Percentiles rank a stretch among this genome's conserved stretches.
Conservation (phyloP, 2,329 filamentous ascomycete species). For the Fusarium sp. region DNA sequence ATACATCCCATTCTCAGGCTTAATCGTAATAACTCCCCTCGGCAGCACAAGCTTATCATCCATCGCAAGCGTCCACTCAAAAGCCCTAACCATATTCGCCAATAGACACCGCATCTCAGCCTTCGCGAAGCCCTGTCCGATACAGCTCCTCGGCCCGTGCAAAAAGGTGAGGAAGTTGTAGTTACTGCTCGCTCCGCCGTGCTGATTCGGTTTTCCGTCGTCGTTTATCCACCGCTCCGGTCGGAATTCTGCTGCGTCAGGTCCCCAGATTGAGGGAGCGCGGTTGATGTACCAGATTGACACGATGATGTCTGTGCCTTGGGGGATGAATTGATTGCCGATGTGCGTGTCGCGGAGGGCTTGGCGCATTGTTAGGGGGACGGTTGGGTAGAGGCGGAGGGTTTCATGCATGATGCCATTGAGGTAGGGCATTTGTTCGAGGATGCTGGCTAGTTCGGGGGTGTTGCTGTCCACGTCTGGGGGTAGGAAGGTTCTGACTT, state of each 20-base stretch:
- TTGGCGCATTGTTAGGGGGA: constrained; percentile 71
- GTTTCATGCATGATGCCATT: constrained; percentile 77
- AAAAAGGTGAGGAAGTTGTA: constrained; percentile 82
- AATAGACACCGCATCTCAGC: constrained; percentile 80
- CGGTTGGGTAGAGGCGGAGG: constrained; percentile 73
- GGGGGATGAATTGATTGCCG: constrained; percentile 68
- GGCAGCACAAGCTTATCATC: constrained; percentile 70
- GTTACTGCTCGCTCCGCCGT: constrained; percentile 75
- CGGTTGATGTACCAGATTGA: constrained; percentile 71
- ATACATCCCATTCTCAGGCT: constrained; percentile 73
- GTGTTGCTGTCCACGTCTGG: not conserved
- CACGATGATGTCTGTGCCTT: constrained; percentile 72
- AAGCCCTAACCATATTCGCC: constrained; percentile 72
- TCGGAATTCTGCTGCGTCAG: constrained; percentile 72
- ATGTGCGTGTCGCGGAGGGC: constrained; percentile 67
- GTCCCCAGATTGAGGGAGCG: constrained; percentile 72
- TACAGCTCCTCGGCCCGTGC: constrained; percentile 85
- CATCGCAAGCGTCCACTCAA: constrained; percentile 67
- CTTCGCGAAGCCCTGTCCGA: constrained; percentile 78
- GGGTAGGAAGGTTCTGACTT: constrained; percentile 10
- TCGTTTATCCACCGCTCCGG: constrained; percentile 73
- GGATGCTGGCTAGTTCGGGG: constrained; percentile 57
- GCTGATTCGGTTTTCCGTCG: constrained; percentile 64
- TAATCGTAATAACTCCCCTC: constrained; percentile 72
- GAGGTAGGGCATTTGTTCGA: constrained; percentile 74